Percentiles rank a stretch among this genome's conserved stretches.
Conservation (phyloP, 352 stramenopile species). For the Pythium coloratum region DNA sequence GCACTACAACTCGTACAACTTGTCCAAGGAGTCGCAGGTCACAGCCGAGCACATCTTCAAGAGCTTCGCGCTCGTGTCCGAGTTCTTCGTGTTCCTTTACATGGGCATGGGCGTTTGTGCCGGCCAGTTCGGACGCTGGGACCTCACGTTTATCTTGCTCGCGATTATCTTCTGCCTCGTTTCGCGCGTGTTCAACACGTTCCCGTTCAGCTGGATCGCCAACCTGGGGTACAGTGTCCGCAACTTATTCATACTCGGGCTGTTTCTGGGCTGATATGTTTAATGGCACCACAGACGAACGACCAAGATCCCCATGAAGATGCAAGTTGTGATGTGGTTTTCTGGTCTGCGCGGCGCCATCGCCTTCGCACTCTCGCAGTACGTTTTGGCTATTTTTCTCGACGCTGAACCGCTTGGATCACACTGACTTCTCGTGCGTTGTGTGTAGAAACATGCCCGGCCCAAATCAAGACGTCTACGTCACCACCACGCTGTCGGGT, state of each 20-base stretch:
- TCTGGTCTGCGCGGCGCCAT: slow-evolving; percentile 87
- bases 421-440: background rate
- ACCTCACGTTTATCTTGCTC: slow-evolving; percentile 85
- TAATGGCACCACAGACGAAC: slow-evolving; percentile 35
- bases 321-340: slow-evolving; percentile 94
- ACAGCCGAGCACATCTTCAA: slow-evolving; percentile 76
- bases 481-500: slow-evolving; percentile 71
- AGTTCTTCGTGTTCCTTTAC: slow-evolving; percentile 84
- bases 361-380: slow-evolving; percentile 85
- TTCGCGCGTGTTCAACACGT: slow-evolving; percentile 93
- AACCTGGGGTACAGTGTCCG: slow-evolving; percentile 43
- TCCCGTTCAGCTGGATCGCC: slow-evolving; percentile 81
- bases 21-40: slow-evolving; percentile 66
- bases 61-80: slow-evolving; percentile 66
- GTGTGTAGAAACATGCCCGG: slow-evolving; percentile 90
- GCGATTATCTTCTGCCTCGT: slow-evolving; percentile 87
- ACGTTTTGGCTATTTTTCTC: slow-evolving; percentile 11
- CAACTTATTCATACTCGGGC: slow-evolving; percentile 19
- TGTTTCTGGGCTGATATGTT: slow-evolving; percentile 38
- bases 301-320: slow-evolving; percentile 78
- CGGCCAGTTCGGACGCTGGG: slow-evolving; percentile 70
- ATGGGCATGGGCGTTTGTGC: slow-evolving; percentile 76
- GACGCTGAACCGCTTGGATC: background rate
- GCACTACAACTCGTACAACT: slow-evolving; percentile 82
- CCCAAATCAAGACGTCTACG: slow-evolving; percentile 88